These are phyloP conservation scores for Purpureocillium takamizusanense DNA, from an alignment of 2,329 filamentous ascomycete species.

Conservation along the genomic window DNA sequence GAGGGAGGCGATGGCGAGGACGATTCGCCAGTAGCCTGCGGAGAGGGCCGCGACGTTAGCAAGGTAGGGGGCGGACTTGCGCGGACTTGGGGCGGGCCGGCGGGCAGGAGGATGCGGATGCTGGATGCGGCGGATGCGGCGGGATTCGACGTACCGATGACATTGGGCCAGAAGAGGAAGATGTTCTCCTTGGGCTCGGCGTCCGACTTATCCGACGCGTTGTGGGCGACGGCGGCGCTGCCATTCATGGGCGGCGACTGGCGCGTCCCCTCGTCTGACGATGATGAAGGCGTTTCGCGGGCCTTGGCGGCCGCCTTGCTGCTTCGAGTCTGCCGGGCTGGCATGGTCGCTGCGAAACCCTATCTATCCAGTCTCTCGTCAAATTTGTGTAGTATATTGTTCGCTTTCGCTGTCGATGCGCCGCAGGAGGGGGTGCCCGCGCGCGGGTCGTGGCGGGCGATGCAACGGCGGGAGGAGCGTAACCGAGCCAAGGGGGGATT, in stretches of 20 bases:
- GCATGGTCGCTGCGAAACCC: not conserved
- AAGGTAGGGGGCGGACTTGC: constrained; percentile 3
- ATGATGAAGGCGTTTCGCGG: constrained; percentile 13
- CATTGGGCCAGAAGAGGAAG: constrained; percentile 72
- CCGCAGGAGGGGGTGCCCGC: too few relatives aligned
- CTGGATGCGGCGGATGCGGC: not conserved
- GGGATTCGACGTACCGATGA: constrained; percentile 54
- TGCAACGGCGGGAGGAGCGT: too few relatives aligned
- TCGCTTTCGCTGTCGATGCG: too few relatives aligned
- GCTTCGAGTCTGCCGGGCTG: constrained; percentile 25
- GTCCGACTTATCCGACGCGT: constrained; percentile 23
- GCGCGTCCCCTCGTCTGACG: constrained; percentile 18
- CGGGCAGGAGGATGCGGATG: not conserved
- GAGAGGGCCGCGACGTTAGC: constrained; percentile 7
- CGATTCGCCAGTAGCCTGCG: constrained; percentile 65
- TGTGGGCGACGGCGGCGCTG: constrained; percentile 30
- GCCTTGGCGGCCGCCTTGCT: constrained; percentile 28
- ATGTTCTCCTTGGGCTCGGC: constrained; percentile 56
- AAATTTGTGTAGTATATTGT: too few relatives aligned
- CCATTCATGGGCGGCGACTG: constrained; percentile 28
- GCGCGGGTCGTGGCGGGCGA: too few relatives aligned
- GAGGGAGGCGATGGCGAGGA: constrained; percentile 80
- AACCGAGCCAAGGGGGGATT: too few relatives aligned
- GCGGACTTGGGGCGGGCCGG: not conserved
- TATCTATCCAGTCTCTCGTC: too few relatives aligned